Evolutionary conservation across 176 grass and related monocot species (phyloP).

Genomic region (Hordeum marinum): DNA sequence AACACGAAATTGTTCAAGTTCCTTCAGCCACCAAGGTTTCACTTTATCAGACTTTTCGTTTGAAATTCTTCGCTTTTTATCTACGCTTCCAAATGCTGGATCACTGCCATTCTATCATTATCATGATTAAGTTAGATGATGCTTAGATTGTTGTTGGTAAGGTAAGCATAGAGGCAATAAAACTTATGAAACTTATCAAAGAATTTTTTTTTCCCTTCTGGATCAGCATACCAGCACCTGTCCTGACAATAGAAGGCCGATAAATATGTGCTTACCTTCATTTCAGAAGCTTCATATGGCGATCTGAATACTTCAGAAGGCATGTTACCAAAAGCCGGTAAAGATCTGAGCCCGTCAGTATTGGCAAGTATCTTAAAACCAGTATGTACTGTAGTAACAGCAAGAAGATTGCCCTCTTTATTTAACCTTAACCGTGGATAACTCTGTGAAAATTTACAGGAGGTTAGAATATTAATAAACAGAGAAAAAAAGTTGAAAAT

Average conservation of each 20-base stretch:
- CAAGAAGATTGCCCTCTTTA: constrained; percentile 95
- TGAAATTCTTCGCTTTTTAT: constrained; percentile 58
- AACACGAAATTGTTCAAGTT: constrained; percentile 69
- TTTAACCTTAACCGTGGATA: constrained; percentile 87
- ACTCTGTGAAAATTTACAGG: constrained; percentile 42
- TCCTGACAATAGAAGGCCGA: constrained; percentile 3
- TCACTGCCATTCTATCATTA: constrained; percentile 70
- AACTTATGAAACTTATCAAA: not conserved
- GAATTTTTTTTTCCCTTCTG: not conserved
- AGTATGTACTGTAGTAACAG: constrained; percentile 69
- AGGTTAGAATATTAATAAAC: constrained; percentile 20
- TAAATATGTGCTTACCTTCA: constrained; percentile 54
- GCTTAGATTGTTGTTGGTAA: constrained; percentile 15
- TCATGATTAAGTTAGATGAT: constrained; percentile 30
- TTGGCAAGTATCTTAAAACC: constrained; percentile 95
- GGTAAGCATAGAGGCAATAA: constrained; percentile 4
- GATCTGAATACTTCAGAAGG: constrained; percentile 72
- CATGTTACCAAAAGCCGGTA: constrained; percentile 41
- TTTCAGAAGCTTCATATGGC: constrained; percentile 74
- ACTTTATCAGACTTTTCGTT: constrained; percentile 63
- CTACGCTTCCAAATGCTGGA: constrained; percentile 52
- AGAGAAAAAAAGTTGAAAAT: not conserved
- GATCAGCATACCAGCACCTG: constrained; percentile 41
- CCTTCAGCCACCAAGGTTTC: constrained; percentile 57
- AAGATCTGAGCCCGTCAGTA: constrained; percentile 61